phyloP scores from a whole-genome alignment of 1,284 basidiomycete species.

The Leccinum subrobustum region DNA sequence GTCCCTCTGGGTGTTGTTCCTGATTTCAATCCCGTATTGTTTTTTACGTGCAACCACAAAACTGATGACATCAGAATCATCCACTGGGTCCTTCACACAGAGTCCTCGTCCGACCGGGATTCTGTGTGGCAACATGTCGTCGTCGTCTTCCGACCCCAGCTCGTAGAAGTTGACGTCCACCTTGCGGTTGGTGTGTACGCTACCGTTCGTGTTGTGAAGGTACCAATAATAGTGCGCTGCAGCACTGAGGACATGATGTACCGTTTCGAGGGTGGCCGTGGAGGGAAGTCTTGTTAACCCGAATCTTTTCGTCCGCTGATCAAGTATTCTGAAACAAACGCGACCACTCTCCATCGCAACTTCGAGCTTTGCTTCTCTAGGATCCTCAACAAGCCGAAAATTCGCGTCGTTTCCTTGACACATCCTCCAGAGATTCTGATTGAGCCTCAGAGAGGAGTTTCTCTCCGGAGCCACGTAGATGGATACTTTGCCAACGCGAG shows the following conservation, averaged over 20 bases:
- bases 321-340: conserved; percentile 10
- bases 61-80: conserved; percentile 11
- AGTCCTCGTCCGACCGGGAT: background rate
- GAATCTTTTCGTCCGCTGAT: conserved; percentile 8
- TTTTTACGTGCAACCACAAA: conserved; percentile 9
- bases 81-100: background rate
- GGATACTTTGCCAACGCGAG: conserved; percentile 11
- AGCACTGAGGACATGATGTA: conserved; percentile 4
- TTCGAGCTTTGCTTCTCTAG: conserved; percentile 11
- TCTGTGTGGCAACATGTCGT: background rate
- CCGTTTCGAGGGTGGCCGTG: background rate
- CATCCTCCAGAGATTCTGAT: background rate
- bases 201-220: background rate
- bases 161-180: conserved; percentile 19
- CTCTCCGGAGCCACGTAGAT: conserved; percentile 3
- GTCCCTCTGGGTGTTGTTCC: conserved; percentile 18
- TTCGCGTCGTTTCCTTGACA: background rate
- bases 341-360: background rate
- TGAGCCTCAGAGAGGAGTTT: background rate
- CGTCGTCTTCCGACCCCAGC: conserved; percentile 5
- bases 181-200: too few relatives aligned
- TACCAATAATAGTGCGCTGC: conserved; percentile 24
- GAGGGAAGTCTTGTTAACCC: conserved; percentile 8
- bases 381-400: background rate
- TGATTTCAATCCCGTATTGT: conserved; percentile 16